Evolutionary conservation across 768 basidiomycete species (phyloP).

Genomic region (Mycena kentingensis): DNA sequence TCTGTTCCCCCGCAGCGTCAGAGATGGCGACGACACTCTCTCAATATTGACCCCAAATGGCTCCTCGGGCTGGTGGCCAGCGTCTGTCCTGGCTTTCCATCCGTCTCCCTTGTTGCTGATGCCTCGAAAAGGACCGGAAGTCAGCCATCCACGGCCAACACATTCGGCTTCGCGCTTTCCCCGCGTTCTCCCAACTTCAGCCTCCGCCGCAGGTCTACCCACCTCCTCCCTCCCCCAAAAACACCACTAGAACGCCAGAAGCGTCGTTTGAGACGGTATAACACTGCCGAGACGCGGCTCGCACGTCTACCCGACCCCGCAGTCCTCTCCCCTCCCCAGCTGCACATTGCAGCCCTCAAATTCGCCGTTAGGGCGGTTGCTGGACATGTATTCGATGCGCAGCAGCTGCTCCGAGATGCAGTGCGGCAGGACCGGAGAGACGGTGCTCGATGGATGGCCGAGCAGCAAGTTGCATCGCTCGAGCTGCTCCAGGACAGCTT

Average conservation of each 20-base stretch:
- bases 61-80: neutral
- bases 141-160: constrained; percentile 9
- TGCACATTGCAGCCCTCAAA: constrained; percentile 4
- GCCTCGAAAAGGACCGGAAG: neutral
- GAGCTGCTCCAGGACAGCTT: constrained; percentile 8
- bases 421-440: constrained; percentile 6
- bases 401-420: neutral
- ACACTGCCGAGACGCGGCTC: constrained; percentile 12
- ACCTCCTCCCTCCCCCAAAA: neutral
- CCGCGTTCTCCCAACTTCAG: constrained; percentile 1
- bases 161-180: constrained; percentile 18
- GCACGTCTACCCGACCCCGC: constrained; percentile 5
- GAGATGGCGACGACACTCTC: constrained; percentile 13
- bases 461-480: constrained; percentile 13
- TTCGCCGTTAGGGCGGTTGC: constrained; percentile 7
- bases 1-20: constrained; percentile 16
- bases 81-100: no score
- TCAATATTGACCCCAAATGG: constrained; percentile 18
- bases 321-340: constrained; percentile 1
- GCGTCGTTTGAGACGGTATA: constrained; percentile 16
- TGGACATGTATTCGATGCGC: constrained; percentile 7
- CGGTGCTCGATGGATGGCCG: constrained; percentile 17
- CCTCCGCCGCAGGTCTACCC: neutral
- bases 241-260: constrained; percentile 21
- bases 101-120: no score